Evolutionary conservation across 179 eudicot species (phyloP), one percentile per base, ranked within the genome.

Genomic region (Gypsophila paniculata): DNA sequence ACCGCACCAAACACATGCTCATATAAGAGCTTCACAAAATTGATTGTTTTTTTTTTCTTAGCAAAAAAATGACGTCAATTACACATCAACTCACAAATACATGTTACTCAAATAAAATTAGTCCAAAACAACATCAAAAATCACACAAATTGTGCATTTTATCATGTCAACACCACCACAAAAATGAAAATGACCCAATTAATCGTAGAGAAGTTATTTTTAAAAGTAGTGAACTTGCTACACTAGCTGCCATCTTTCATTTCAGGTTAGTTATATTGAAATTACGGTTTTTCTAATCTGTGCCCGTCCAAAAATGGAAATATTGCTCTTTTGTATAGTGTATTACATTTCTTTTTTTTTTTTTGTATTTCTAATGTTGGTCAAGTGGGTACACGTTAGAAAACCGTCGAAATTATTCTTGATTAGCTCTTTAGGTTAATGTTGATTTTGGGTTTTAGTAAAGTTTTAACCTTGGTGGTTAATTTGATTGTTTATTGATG

Each of bases 201-300:
- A 60, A 53, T 75, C 21, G 74, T 42, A 77, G 98, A 82, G 90
- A 93, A 75, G 72, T 93, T 0, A 78, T 93, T 65, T 72, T 93
- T 76, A 90, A 90, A 80, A 90, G 90, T 86, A 87, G 89, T 75
- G 93, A 85, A 70, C 26, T 87, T 32, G 95, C 95, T 25, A 75
- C 90, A 29, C 76, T 93, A 52, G 95, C 85, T 60, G 88, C 96
- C 57, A 83, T 93, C 74, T 84, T 93, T 79, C 87, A 84, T 73
- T 86, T 90, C 77, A 86, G 98, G 98, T 75, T n/a, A 49, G 0
- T 52, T 17, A 6, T 29, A 34, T n/a, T 10, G 1, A n/a, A 29
- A 38, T 29, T 29, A 29, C 34, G 34, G 34, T 29, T 29, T 29
- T 29, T 29, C 4, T 29, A 29, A 29, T 4, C 1, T 4, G 34